A percentile compares a stretch with the other conserved stretches of the same genome.
These are phyloP conservation scores for Penicillium macrosclerotiorum DNA, from an alignment of 495 filamentous ascomycete species.

Conservation along the genomic window DNA sequence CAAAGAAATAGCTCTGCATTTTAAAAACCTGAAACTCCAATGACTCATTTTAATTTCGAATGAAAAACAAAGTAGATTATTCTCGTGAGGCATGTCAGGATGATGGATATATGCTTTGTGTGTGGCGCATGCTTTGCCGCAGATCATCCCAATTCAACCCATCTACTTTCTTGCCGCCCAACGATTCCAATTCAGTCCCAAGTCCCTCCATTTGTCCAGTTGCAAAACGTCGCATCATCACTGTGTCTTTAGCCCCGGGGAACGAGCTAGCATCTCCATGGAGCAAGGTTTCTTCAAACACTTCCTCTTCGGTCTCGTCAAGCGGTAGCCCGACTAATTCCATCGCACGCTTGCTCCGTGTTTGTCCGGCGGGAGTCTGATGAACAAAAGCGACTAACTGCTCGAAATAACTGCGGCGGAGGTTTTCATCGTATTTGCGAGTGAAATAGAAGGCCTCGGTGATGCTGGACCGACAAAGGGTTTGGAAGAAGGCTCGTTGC, in stretches of 20 bases:
- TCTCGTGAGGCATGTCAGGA: conserved; percentile 2
- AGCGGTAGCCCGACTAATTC: conserved; percentile 72
- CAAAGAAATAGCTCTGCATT: background rate
- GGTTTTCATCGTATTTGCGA: conserved; percentile 57
- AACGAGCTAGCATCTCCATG: conserved; percentile 60
- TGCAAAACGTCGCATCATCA: conserved; percentile 64
- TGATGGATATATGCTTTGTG: conserved; percentile 20
- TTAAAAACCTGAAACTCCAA: conserved; percentile 6
- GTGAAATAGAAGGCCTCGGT: conserved; percentile 74
- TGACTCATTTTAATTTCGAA: background rate
- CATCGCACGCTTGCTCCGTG: conserved; percentile 54
- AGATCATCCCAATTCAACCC: conserved; percentile 54
- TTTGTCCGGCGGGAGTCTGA: conserved; percentile 39
- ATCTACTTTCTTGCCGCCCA: conserved; percentile 49
- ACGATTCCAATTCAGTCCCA: conserved; percentile 34
- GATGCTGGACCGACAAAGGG: conserved; percentile 63
- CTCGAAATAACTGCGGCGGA: conserved; percentile 62
- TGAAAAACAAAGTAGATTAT: conserved; percentile 9
- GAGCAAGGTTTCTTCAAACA: conserved; percentile 65
- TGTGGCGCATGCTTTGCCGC: conserved; percentile 37
- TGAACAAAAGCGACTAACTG: conserved; percentile 65
- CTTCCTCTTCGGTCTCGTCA: conserved; percentile 63
- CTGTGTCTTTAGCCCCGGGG: conserved; percentile 62
- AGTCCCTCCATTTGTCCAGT: conserved; percentile 47
- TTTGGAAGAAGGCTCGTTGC: conserved; percentile 61